Base-by-base conservation (phyloP, 2,329 filamentous ascomycete species). In the Tothia fuscella region DNA sequence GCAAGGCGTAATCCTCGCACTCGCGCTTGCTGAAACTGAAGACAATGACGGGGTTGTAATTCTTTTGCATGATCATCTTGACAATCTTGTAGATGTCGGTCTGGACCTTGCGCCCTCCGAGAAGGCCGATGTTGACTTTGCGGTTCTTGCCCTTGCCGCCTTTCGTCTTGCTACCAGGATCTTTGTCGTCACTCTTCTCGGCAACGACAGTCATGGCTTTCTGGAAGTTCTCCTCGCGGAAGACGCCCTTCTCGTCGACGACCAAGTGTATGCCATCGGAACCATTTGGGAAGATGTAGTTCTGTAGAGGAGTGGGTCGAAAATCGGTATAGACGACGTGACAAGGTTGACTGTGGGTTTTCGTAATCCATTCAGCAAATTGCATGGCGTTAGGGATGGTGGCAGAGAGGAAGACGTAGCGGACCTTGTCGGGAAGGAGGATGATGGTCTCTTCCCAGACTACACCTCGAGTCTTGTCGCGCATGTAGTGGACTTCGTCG, bases 401-500 rank as follows among this genome's bases (percentile, higher is more conserved):
- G 48, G 91, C 91, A 24, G 93, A 98, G 46, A 98, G 68, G 63
- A 98, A 98, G 43, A 98, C 93, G 56, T 96, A 98, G 65, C 87
- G 83, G 51, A 98, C 93, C 72, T 98, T 96, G 68, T 98, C 91
- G 3, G 91, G 91, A 22, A 98, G 71, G 50, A 98, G 72, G 55
- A 98, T 98, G 57, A 98, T 96, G 29, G 91, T 96, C 67, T 98
- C 91, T 61, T 98, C 91, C 91, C 91, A 98, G 2, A 98, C 91
- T 1, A 98, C 91, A 68, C 91, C 91, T 63, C 91, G 76, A 38
- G 78, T 70, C 63, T 93, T 93, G 63, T 98, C 91, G 55, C 91
- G 79, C 78, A 98, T 81, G 64, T 98, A 98, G 63, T 98, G 91
- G 48, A 98, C 93, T 62, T 98, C 91, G 62, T 98, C 91, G 53